Evolutionary conservation across 495 filamentous ascomycete species (phyloP).

Genomic region (Daldinia caldariorum): DNA sequence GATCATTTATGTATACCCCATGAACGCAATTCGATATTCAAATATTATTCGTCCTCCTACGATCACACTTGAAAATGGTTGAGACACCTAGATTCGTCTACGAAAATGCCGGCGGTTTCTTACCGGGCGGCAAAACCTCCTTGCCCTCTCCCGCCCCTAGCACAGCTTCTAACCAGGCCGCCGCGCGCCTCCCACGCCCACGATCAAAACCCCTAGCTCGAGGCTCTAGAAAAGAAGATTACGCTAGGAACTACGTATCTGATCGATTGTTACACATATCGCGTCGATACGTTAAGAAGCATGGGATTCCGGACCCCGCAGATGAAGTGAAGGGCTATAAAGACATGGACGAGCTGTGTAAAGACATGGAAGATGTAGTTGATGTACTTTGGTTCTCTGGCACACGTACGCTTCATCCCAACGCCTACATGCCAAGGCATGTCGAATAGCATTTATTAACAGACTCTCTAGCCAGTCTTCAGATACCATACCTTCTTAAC

Average conservation of each 20-base stretch:
- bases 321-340: conserved; percentile 71
- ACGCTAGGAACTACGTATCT: conserved; percentile 76
- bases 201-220: conserved; percentile 70
- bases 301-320: conserved; percentile 62
- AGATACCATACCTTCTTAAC: conserved; percentile 82
- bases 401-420: conserved; percentile 69
- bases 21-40: conserved; percentile 5
- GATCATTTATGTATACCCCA: conserved; percentile 11
- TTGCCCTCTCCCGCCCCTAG: conserved; percentile 67
- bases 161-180: conserved; percentile 54
- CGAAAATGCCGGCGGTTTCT: conserved; percentile 57
- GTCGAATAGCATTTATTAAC: background rate
- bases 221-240: conserved; percentile 79
- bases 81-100: conserved; percentile 39
- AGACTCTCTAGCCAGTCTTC: conserved; percentile 71
- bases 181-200: conserved; percentile 67
- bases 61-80: conserved; percentile 48
- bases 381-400: conserved; percentile 85
- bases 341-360: conserved; percentile 71
- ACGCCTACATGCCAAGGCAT: background rate
- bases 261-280: conserved; percentile 69
- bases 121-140: conserved; percentile 50
- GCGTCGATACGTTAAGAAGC: conserved; percentile 78
- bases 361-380: conserved; percentile 74
- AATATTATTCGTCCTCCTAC: conserved; percentile 1